Base-by-base conservation (phyloP, 768 basidiomycete species). In the Hysterangium stoloniferum region DNA sequence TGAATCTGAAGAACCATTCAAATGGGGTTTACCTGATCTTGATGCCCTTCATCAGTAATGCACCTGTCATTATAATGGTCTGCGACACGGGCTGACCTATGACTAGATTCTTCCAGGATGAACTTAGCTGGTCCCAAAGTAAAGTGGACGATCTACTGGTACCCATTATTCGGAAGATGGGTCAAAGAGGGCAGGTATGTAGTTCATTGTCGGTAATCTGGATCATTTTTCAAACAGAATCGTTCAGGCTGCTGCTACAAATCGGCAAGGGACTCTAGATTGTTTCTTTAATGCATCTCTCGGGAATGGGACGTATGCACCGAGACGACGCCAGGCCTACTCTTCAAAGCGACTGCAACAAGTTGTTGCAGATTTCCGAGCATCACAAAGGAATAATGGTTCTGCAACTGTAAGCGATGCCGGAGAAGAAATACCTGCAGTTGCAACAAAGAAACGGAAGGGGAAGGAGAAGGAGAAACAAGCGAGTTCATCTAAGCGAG, bases 21-120 rank as follows among this genome's bases (percentile, higher is more conserved):
- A 91, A 59, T 99, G 95, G 95, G 93, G 90, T 4, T 70, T 93
- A 55, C 91, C 94, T n/a, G 96, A 98, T 62, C 78, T 99, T 1
- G 91, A 96, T 61, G 93, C 84, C 2, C 76, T 99, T 48, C 80
- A 93, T 55, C 67, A 75, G 90, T 94, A 63, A 49, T 80, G 68
- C 6, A 11, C 22, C 28, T 13, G 19, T n/a, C 12, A 45, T 52
- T 40, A 56, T 57, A 53, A 55, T 25, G 4, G 5, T 19, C 29
- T n/a, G 1, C 8, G 12, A 20, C 20, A 32, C 27, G 45, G 33
- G 35, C 58, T 56, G 43, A 48, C 13, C n/a, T 36, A 2, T 27
- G 13, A 27, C 22, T 19, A 88, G 86, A 41, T 87, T 86, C 59
- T 68, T 93, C 48, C 71, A 73, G 17, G 73, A 81, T 46, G 93